phyloP scores from a whole-genome alignment of 1,284 basidiomycete genomes.

The Chalciporus piperatoides region DNA sequence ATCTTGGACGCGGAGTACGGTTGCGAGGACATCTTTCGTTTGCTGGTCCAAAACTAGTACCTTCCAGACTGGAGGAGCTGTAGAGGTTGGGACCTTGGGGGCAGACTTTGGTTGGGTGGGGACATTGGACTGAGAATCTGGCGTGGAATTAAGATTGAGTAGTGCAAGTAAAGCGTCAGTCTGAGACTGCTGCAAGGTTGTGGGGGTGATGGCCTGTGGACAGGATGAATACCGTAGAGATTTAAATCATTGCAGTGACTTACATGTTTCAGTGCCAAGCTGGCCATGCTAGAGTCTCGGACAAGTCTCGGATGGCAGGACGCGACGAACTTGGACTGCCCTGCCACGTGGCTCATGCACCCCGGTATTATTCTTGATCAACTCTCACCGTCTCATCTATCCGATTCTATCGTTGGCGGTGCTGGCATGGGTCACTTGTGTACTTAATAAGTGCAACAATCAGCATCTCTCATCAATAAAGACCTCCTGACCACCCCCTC shows the following conservation, averaged over 20 bases:
- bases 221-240: not conserved
- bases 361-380: slow-evolving; percentile 1
- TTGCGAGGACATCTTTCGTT: slow-evolving; percentile 95
- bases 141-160: slow-evolving; percentile 54
- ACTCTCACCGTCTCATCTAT: too few relatives aligned
- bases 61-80: slow-evolving; percentile 93
- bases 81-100: slow-evolving; percentile 44
- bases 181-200: slow-evolving; percentile 76
- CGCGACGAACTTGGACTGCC: not conserved
- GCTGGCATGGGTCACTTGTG: too few relatives aligned
- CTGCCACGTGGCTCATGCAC: slow-evolving; percentile 8
- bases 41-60: slow-evolving; percentile 92
- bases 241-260: not conserved
- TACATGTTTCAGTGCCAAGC: slow-evolving; percentile 53
- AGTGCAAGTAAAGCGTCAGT: slow-evolving; percentile 67
- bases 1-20: slow-evolving; percentile 93
- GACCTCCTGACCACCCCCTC: too few relatives aligned
- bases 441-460: too few relatives aligned
- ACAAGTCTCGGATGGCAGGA: too few relatives aligned
- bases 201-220: slow-evolving; percentile 25
- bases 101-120: slow-evolving; percentile 29
- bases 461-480: too few relatives aligned
- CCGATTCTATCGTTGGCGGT: too few relatives aligned
- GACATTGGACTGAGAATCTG: slow-evolving; percentile 22
- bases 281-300: slow-evolving; percentile 44